phyloP scores from a whole-genome alignment of 345 rosid species.

The Xanthoceras sorbifolium region DNA sequence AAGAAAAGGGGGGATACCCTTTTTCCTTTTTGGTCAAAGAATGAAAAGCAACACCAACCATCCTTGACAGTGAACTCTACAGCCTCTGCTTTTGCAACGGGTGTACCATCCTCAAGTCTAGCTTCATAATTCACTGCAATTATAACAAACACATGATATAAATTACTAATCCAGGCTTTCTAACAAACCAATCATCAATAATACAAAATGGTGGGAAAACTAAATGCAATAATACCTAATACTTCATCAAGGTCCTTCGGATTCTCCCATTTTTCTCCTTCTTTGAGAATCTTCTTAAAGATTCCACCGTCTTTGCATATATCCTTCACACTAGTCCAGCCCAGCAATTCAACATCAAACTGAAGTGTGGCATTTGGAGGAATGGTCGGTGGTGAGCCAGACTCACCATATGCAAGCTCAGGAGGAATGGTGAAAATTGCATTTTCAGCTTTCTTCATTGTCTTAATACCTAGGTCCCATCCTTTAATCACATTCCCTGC shows the following conservation, averaged over 20 bases:
- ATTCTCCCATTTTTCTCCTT: slow-evolving; percentile 78
- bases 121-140: slow-evolving; percentile 75
- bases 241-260: slow-evolving; percentile 89
- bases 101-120: slow-evolving; percentile 70
- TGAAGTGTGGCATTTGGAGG: slow-evolving; percentile 89
- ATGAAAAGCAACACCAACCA: slow-evolving; percentile 41
- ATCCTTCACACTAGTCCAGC: slow-evolving; percentile 82
- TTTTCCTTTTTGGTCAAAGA: background rate
- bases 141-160: background rate
- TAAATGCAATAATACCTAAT: slow-evolving; percentile 38
- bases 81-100: slow-evolving; percentile 68
- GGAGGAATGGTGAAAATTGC: slow-evolving; percentile 85
- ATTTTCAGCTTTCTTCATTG: slow-evolving; percentile 95
- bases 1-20: background rate
- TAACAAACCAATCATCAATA: background rate
- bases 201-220: background rate
- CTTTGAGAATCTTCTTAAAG: slow-evolving; percentile 65
- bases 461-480: slow-evolving; percentile 96
- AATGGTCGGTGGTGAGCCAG: slow-evolving; percentile 89
- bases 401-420: slow-evolving; percentile 77
- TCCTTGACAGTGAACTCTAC: slow-evolving; percentile 77
- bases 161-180: background rate
- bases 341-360: slow-evolving; percentile 77
- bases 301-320: slow-evolving; percentile 88
- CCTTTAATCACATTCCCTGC: slow-evolving; percentile 94